phyloP scores from a whole-genome alignment of 805 yeast species.

The Hanseniaspora hatyaiensis region DNA sequence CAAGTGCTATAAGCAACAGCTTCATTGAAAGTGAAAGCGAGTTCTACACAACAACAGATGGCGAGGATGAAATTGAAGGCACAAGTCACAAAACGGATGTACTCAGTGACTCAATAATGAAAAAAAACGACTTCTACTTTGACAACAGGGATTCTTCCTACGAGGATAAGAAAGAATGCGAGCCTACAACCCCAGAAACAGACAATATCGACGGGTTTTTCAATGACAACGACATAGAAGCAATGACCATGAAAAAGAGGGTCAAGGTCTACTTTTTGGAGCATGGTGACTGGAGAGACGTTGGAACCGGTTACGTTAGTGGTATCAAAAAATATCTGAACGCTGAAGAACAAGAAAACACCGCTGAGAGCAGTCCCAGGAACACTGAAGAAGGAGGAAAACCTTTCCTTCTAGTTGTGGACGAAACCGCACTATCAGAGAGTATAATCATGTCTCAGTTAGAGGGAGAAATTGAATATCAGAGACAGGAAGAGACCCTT shows the following conservation, averaged over 20 bases:
- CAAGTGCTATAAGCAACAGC: background rate
- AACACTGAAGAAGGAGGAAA: conserved; percentile 19
- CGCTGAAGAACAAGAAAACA: background rate
- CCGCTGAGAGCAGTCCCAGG: too few relatives aligned
- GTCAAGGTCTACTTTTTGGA: conserved; percentile 83
- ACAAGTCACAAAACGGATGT: background rate
- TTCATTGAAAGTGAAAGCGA: conserved; percentile 14
- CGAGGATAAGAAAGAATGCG: background rate
- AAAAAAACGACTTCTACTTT: background rate
- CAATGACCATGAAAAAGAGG: conserved; percentile 44
- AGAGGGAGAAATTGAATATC: conserved; percentile 72
- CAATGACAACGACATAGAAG: conserved; percentile 4
- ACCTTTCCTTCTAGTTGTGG: conserved; percentile 60
- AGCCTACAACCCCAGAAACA: conserved; percentile 16
- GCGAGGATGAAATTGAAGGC: background rate
- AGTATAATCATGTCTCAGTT: conserved; percentile 52
- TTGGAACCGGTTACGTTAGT: conserved; percentile 82
- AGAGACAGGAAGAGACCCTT: conserved; percentile 85
- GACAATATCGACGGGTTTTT: conserved; percentile 13
- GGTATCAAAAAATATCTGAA: conserved; percentile 42
- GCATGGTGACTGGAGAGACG: conserved; percentile 78
- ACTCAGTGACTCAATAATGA: too few relatives aligned
- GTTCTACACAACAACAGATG: conserved; percentile 12
- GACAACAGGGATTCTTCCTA: background rate
- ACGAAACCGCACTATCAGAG: conserved; percentile 51